phyloP scores from a whole-genome alignment of 2,329 filamentous ascomycete genomes.

The Chaetomiaceae sp. region DNA sequence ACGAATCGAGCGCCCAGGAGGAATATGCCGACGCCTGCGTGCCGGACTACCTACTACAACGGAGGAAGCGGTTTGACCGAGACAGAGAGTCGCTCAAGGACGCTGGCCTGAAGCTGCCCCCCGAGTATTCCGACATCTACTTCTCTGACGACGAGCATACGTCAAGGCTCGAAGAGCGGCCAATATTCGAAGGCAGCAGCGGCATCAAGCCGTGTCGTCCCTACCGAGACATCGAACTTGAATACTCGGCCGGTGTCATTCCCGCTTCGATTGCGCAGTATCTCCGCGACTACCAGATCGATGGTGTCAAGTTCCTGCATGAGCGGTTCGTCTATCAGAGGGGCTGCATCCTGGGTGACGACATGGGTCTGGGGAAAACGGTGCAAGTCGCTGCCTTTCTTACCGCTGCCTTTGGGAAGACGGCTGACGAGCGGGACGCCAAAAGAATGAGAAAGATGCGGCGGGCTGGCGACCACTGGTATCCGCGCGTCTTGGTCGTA shows the following conservation, averaged over 20 bases:
- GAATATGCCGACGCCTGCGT: constrained; percentile 43
- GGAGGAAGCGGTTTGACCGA: constrained; percentile 66
- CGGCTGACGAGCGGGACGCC: constrained; percentile 76
- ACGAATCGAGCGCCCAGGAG: constrained; percentile 20
- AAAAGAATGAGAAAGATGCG: constrained; percentile 87
- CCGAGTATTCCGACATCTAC: constrained; percentile 68
- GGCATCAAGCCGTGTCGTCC: constrained; percentile 60
- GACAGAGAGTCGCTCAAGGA: constrained; percentile 56
- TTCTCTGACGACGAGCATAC: constrained; percentile 62
- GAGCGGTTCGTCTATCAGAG: constrained; percentile 85
- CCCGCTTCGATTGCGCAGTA: constrained; percentile 89
- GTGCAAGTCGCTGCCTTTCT: constrained; percentile 94
- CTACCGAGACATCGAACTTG: constrained; percentile 71
- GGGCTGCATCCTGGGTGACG: constrained; percentile 87
- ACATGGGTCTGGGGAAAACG: constrained; percentile 97
- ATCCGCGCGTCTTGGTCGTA: constrained; percentile 77
- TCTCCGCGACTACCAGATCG: constrained; percentile 84
- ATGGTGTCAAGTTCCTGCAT: constrained; percentile 81
- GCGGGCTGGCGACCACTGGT: constrained; percentile 62
- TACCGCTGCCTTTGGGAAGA: constrained; percentile 89
- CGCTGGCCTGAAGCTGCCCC: constrained; percentile 70
- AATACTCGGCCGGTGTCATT: constrained; percentile 73
- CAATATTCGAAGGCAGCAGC: constrained; percentile 55
- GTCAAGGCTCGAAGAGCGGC: constrained; percentile 57
- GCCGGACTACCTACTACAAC: constrained; percentile 67